phyloP scores from a whole-genome alignment of 2,329 filamentous ascomycete genomes.

The Penicillium sumatraense region DNA sequence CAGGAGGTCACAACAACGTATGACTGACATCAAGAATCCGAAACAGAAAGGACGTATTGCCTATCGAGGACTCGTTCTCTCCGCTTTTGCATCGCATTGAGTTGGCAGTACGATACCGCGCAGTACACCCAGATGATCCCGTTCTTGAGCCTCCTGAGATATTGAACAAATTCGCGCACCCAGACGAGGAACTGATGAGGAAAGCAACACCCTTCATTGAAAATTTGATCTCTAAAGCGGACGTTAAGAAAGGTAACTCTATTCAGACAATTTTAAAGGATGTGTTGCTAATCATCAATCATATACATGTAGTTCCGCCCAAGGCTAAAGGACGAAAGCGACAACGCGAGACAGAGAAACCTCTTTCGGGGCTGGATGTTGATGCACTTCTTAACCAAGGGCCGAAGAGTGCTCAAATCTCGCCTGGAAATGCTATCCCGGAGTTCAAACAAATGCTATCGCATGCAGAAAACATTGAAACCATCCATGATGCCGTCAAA shows the following conservation, averaged over 20 bases:
- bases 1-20: not conserved
- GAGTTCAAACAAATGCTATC: conserved; percentile 84
- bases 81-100: conserved; percentile 87
- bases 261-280: conserved; percentile 28
- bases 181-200: conserved; percentile 68
- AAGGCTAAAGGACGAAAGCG: conserved; percentile 75
- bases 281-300: conserved; percentile 25
- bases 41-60: conserved; percentile 68
- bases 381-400: conserved; percentile 73
- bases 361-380: conserved; percentile 87
- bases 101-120: conserved; percentile 81
- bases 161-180: conserved; percentile 73
- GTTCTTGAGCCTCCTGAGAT: conserved; percentile 66
- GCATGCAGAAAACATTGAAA: conserved; percentile 61
- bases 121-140: conserved; percentile 70
- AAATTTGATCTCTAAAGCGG: conserved; percentile 68
- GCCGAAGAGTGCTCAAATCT: conserved; percentile 56
- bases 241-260: conserved; percentile 76
- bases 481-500: conserved; percentile 69
- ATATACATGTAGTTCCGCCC: conserved; percentile 72
- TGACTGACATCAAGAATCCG: conserved; percentile 34
- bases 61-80: conserved; percentile 81
- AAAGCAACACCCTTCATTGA: conserved; percentile 64
- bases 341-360: conserved; percentile 72
- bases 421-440: conserved; percentile 77